Percentiles rank a stretch among this genome's conserved stretches.
These are phyloP conservation scores for Lactifluus hygrophoroides DNA, from an alignment of 768 basidiomycete genomes.

Conservation along the genomic window DNA sequence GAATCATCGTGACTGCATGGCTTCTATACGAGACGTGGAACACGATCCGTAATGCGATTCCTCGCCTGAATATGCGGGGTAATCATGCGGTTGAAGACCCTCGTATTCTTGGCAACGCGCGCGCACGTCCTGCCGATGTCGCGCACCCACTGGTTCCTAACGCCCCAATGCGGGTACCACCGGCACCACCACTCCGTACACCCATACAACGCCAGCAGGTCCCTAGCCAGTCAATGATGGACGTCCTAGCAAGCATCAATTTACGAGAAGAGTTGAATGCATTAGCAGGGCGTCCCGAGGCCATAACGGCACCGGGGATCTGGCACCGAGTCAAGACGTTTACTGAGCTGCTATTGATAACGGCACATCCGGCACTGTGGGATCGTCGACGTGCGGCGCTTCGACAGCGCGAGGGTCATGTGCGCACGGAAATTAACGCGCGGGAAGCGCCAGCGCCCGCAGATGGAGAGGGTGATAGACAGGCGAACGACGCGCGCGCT, in stretches of 20 bases:
- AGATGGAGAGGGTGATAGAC: conserved; percentile 3
- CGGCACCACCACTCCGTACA: neutral
- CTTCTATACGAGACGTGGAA: conserved; percentile 21
- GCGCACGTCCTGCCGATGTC: neutral
- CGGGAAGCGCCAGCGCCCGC: neutral
- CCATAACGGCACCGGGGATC: neutral
- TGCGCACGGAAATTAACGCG: conserved; percentile 14
- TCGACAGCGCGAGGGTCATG: conserved; percentile 17
- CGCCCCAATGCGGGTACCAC: neutral
- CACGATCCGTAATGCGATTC: conserved; percentile 19
- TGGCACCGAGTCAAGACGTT: conserved; percentile 17
- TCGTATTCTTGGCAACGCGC: neutral
- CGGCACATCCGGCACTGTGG: conserved; percentile 20
- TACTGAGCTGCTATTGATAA: conserved; percentile 10
- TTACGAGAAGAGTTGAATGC: conserved; percentile 7
- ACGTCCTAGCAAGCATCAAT: conserved; percentile 12
- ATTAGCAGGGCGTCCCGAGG: conserved; percentile 4
- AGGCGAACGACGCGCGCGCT: neutral
- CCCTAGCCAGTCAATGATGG: conserved; percentile 6
- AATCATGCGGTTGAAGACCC: neutral
- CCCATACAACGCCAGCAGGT: neutral
- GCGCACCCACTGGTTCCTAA: neutral
- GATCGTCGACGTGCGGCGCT: conserved; percentile 18
- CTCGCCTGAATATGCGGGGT: conserved; percentile 1
- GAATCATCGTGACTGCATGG: conserved; percentile 17